Conservation (phyloP, 371 early-diverging fungal genomes). For the Mucor plumbeus region DNA sequence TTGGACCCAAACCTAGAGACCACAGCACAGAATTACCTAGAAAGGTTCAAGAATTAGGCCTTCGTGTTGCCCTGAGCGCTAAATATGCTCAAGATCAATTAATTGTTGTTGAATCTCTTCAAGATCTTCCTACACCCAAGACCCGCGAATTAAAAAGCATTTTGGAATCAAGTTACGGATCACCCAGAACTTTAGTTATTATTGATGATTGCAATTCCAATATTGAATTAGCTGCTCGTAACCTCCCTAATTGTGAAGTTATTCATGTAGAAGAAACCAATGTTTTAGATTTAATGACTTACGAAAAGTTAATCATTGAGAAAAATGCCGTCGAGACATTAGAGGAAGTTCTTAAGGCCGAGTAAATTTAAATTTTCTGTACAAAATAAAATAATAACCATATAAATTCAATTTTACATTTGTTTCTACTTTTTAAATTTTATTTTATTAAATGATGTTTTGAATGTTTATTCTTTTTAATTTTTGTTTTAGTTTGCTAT, state of each 20-base stretch:
- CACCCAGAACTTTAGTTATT: conserved; percentile 56
- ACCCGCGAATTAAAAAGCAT: conserved; percentile 64
- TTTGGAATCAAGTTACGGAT: conserved; percentile 55
- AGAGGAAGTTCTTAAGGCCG: conserved; percentile 52
- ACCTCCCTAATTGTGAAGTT: conserved; percentile 68
- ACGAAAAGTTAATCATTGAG: conserved; percentile 80
- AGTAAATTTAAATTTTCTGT: conserved; percentile 10
- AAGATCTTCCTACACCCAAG: conserved; percentile 55
- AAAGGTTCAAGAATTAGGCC: conserved; percentile 85
- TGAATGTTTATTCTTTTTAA: conserved; percentile 1
- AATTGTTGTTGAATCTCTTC: conserved; percentile 78
- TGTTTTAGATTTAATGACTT: conserved; percentile 78
- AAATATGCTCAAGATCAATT: conserved; percentile 93
- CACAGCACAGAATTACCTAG: conserved; percentile 82
- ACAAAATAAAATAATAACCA: not conserved
- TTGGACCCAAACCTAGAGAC: conserved; percentile 89
- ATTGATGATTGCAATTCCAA: conserved; percentile 53
- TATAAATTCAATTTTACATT: not conserved
- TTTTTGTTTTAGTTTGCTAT: conserved; percentile 3
- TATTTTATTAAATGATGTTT: not conserved
- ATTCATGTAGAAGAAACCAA: conserved; percentile 76
- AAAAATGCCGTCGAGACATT: conserved; percentile 74
- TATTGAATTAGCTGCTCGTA: conserved; percentile 70
- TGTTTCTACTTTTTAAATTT: not conserved
- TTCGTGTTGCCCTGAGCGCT: conserved; percentile 85